Percentiles rank a stretch among this genome's conserved stretches.
Evolutionary conservation across 2,329 filamentous ascomycete genomes (phyloP).

Genomic region (Blastomyces emzantsi): DNA sequence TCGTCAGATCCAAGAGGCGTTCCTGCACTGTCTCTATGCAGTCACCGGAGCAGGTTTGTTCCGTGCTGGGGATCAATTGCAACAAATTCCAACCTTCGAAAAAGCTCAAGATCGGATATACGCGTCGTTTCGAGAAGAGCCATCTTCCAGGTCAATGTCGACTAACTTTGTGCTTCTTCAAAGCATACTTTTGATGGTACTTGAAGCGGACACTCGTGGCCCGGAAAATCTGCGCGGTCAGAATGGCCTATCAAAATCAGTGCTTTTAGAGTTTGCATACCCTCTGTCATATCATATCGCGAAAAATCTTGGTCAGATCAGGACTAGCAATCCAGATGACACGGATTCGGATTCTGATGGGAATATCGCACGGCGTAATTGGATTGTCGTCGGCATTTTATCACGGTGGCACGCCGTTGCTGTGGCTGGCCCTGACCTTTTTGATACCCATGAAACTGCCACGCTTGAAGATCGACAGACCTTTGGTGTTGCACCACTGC

Average conservation of each 20-base stretch:
- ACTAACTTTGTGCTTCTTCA: constrained; percentile 37
- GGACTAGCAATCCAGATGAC: constrained; percentile 24
- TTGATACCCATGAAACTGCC: constrained; percentile 31
- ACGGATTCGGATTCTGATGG: constrained; percentile 34
- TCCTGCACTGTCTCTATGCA: constrained; percentile 33
- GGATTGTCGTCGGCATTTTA: constrained; percentile 33
- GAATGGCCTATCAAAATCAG: constrained; percentile 33
- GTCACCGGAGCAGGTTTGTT: constrained; percentile 31
- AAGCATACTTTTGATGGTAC: constrained; percentile 33
- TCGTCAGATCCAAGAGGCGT: constrained; percentile 34
- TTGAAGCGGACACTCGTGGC: constrained; percentile 36
- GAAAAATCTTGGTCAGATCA: constrained; percentile 32
- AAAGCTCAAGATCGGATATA: constrained; percentile 34
- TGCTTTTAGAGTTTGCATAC: constrained; percentile 32
- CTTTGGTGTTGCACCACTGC: constrained; percentile 28
- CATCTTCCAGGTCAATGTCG: constrained; percentile 25
- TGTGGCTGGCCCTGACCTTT: constrained; percentile 32
- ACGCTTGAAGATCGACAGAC: constrained; percentile 33
- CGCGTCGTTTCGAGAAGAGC: constrained; percentile 31
- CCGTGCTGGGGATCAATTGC: constrained; percentile 27
- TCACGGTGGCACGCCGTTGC: constrained; percentile 36
- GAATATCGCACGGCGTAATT: constrained; percentile 33
- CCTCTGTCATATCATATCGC: constrained; percentile 33
- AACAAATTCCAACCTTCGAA: constrained; percentile 28
- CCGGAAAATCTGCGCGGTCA: constrained; percentile 36